Base-by-base conservation (phyloP, 352 stramenopile species). In the Pythium oligandrum region DNA sequence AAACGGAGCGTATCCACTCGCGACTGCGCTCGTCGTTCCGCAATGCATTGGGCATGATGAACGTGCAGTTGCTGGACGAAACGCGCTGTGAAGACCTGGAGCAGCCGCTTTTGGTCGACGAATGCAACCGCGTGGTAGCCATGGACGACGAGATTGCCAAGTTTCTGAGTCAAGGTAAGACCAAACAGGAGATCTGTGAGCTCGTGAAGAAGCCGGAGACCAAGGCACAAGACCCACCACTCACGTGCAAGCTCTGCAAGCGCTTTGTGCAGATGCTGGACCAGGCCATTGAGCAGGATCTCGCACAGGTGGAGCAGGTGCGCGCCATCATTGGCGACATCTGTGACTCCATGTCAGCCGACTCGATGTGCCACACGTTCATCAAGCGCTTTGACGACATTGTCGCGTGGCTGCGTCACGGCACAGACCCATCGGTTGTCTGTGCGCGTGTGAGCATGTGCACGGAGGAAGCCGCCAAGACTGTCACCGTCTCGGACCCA, bases 301-400 rank as follows among this genome's bases (percentile, higher is more conserved):
- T 86, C 51, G 71, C 77, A 34, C 62, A 81, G 38, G 78, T 92
- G 31, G 54, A 90, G 55, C 62, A 84, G 50, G 78, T 88, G 31
- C 76, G 78, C 49, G 75, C 71, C 6, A 83, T 92, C 50, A 85
- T 92, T 7, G 81, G 75, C 45, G 81, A 92, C 53, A 58, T 92
- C 32, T 92, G 81, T 54, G 69, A 87, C 44, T 74, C 75, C 44
- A 86, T 90, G 75, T 51, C 74, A 11, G 44, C 58, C 3, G 77
- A 89, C 51, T 92, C 81, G 4, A 86, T 79, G 75, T 94, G 83
- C 70, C 83, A 90, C 64, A 66, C 63, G 43, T 86, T 94, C 59
- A 44, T 90, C 6, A 83, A 88, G 42, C 73, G 74, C 49, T 92
- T 73, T 45, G 81, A 94, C 52, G 63, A 80, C 30, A 83, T 94